Evolutionary conservation across 345 rosid genomes (phyloP).

Genomic region (Gossypium ekmanianum): DNA sequence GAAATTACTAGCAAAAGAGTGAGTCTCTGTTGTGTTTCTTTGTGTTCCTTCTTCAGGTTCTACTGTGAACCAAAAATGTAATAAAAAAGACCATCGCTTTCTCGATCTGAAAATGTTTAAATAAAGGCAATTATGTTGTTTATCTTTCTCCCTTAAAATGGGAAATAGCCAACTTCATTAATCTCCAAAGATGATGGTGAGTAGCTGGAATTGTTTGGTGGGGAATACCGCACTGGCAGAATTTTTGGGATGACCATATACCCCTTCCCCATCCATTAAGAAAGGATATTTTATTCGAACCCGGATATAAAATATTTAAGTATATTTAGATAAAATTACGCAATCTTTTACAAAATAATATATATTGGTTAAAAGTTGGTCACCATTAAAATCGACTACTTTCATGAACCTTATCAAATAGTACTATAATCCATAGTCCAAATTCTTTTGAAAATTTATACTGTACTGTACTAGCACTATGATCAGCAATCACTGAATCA

Average conservation of each 20-base stretch:
- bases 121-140: not conserved
- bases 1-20: constrained; percentile 1
- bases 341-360: too few relatives aligned
- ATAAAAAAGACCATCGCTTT: not conserved
- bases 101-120: not conserved
- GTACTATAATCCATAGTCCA: not conserved
- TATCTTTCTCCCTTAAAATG: not conserved
- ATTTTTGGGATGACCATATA: not conserved
- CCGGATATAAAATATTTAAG: not conserved
- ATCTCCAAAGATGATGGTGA: not conserved
- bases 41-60: not conserved
- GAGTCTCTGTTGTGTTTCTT: not conserved
- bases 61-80: not conserved
- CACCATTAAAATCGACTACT: not conserved
- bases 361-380: not conserved
- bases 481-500: not conserved
- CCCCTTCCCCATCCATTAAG: not conserved
- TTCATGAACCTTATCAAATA: not conserved
- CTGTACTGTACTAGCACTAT: not conserved
- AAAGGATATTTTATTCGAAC: not conserved
- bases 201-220: not conserved
- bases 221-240: not conserved
- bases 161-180: not conserved
- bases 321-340: too few relatives aligned
- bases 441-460: not conserved